A percentile compares a stretch with the other conserved stretches of the same genome.
Conservation (phyloP, 768 basidiomycete genomes). For the Lactarius tabidus region DNA sequence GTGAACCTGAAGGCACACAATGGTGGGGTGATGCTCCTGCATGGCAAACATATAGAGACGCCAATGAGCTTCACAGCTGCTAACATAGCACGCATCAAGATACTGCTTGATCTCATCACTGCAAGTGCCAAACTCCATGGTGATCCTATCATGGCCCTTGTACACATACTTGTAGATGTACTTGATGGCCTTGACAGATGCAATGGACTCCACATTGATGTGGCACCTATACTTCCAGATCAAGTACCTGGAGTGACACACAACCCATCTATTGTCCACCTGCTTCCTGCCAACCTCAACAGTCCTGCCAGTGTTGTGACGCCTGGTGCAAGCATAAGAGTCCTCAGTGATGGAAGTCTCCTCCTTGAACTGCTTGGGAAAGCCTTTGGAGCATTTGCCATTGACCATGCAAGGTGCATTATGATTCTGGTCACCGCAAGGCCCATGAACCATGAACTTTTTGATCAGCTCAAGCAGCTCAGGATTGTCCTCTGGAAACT, state of each 20-base stretch:
- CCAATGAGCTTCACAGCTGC: slow-evolving; percentile 37
- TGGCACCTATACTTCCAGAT: slow-evolving; percentile 40
- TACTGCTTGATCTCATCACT: slow-evolving; percentile 37
- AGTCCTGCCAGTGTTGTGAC: slow-evolving; percentile 36
- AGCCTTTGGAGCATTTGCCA: slow-evolving; percentile 41
- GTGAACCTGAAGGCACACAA: slow-evolving; percentile 43
- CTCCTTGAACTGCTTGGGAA: slow-evolving; percentile 38
- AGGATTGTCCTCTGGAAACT: slow-evolving; percentile 40
- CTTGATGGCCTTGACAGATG: slow-evolving; percentile 38
- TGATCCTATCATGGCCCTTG: slow-evolving; percentile 44
- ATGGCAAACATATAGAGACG: slow-evolving; percentile 26
- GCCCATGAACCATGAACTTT: slow-evolving; percentile 46
- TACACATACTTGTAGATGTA: slow-evolving; percentile 49
- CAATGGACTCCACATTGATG: slow-evolving; percentile 46
- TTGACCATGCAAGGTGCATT: slow-evolving; percentile 41
- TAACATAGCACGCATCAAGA: slow-evolving; percentile 39
- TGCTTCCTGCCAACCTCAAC: slow-evolving; percentile 24
- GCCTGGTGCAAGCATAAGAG: slow-evolving; percentile 41
- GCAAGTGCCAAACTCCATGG: slow-evolving; percentile 32
- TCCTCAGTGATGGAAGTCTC: slow-evolving; percentile 37
- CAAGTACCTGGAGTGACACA: slow-evolving; percentile 40
- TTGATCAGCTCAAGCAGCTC: slow-evolving; percentile 41
- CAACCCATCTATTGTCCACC: slow-evolving; percentile 41
- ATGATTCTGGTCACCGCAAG: slow-evolving; percentile 38
- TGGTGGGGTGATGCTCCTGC: slow-evolving; percentile 31